phyloP scores from a whole-genome alignment of 106 monocot species.

The Dendrobium catenatum region DNA sequence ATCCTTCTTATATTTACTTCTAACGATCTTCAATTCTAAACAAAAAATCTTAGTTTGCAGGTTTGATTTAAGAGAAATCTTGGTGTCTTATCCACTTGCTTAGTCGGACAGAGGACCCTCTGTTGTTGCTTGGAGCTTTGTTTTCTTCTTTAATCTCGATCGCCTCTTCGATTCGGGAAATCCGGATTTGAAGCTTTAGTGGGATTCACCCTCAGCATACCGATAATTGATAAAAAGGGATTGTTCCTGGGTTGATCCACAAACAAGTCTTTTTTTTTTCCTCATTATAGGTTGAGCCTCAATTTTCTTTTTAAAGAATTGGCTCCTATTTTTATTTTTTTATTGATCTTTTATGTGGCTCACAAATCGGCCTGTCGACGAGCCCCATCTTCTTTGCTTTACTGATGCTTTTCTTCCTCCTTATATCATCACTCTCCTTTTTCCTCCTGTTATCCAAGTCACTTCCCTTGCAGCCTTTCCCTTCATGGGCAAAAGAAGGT shows the following conservation, averaged over 20 bases:
- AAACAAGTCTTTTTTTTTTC: not conserved
- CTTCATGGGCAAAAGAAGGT: not conserved
- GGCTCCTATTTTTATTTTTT: not conserved
- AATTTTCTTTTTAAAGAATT: not conserved
- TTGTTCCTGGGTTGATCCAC: not conserved
- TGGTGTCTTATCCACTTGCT: too few relatives aligned
- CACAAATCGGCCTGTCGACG: not conserved
- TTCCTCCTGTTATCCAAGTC: constrained; percentile 30
- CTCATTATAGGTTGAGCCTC: not conserved
- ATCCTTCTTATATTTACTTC: too few relatives aligned
- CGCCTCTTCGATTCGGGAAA: not conserved
- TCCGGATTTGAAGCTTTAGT: not conserved
- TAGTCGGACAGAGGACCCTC: not conserved
- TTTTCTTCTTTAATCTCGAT: not conserved
- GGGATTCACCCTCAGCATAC: constrained; percentile 2
- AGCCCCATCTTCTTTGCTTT: not conserved
- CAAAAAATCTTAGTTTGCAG: too few relatives aligned
- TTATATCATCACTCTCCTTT: constrained; percentile 51
- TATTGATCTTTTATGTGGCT: constrained; percentile 2
- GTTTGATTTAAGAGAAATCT: too few relatives aligned
- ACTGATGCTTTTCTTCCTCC: constrained; percentile 50
- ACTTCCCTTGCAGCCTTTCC: constrained; percentile 4
- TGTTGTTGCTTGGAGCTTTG: not conserved
- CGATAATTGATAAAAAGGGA: constrained; percentile 1
- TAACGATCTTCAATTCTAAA: too few relatives aligned